Evolutionary conservation across 345 rosid species (phyloP).

Genomic region (Excoecaria agallocha): DNA sequence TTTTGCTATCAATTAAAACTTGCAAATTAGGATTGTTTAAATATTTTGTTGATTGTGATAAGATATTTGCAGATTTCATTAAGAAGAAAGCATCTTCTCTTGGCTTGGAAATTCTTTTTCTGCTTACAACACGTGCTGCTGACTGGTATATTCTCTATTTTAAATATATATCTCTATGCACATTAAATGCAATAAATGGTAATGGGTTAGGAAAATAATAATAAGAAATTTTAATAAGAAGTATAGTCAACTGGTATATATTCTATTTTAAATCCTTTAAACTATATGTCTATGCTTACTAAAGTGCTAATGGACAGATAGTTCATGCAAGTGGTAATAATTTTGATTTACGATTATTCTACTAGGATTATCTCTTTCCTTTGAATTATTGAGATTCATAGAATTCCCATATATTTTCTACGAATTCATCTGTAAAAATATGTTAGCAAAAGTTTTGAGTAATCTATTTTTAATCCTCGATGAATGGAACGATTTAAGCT

Average conservation of each 20-base stretch:
- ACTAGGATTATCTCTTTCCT: neutral
- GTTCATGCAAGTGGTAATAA: neutral
- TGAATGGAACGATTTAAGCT: neutral
- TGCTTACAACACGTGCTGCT: slow-evolving; percentile 84
- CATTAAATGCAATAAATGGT: neutral
- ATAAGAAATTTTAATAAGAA: too few relatives aligned
- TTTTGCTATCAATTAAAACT: too few relatives aligned
- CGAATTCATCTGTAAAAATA: too few relatives aligned
- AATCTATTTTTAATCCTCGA: neutral
- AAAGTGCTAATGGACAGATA: neutral
- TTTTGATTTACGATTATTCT: neutral
- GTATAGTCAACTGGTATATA: slow-evolving; percentile 84
- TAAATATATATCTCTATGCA: neutral
- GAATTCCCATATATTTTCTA: neutral
- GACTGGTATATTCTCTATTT: slow-evolving; percentile 58
- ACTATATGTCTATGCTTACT: neutral
- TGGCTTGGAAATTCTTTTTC: slow-evolving; percentile 70
- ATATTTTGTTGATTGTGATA: slow-evolving; percentile 16
- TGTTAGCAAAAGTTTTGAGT: too few relatives aligned
- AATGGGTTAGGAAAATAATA: neutral
- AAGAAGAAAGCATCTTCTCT: slow-evolving; percentile 81
- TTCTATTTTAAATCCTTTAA: neutral
- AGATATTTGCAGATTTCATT: slow-evolving; percentile 57
- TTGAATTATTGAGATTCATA: too few relatives aligned
- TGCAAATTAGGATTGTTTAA: too few relatives aligned